Evolutionary conservation across 805 yeast genomes (phyloP), one percentile per base, ranked within the genome.

Genomic region (Metschnikowia kunwiensis): DNA sequence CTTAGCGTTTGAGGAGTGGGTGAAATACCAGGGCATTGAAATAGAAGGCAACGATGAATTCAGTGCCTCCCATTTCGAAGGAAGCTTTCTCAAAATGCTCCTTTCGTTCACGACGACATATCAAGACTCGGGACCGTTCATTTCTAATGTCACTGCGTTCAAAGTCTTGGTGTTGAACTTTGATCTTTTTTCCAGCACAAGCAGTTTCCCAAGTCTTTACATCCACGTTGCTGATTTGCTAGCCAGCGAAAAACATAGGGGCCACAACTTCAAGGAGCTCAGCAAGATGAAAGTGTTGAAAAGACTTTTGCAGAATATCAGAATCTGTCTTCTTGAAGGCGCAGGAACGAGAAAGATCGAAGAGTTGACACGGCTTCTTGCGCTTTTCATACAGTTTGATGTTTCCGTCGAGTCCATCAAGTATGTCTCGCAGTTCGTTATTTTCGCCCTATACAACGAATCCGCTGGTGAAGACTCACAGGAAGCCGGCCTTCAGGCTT

Each of bases 151-250:
- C 0, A 41, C 59, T 2, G 82, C 82, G 0, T 87, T 82, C 51
- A 68, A 75, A 23, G 58, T 67, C 27, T 42, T 67, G 13, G 40
- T 65, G 1, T 54, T 86, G 28, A 66, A 84, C 24, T 66, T 79
- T 13, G 88, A 86, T 43, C 70, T 82, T 43, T 82, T 78, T 36
- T 61, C 77, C 14, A 81, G 86, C 77, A 36, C 50, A 3, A 65
- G 66, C 37, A 78, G 75, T 25, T 65, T 79, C 34, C 63, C 75
- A 31, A 73, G 70, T 36, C 56, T 83, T 5, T 55, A 82, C 4
- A 72, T 72, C 42, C 91, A 83, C 44, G 64, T 83, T 30, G 69
- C 74, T 1, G 74, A 72, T 0, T 68, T 86, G 36, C 59, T 77
- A 3, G 68, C 69, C 24, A 74, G 68, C 18, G 77, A 85, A 33